Evolutionary conservation across 768 basidiomycete genomes (phyloP).

Genomic region (Serendipita vermifera): DNA sequence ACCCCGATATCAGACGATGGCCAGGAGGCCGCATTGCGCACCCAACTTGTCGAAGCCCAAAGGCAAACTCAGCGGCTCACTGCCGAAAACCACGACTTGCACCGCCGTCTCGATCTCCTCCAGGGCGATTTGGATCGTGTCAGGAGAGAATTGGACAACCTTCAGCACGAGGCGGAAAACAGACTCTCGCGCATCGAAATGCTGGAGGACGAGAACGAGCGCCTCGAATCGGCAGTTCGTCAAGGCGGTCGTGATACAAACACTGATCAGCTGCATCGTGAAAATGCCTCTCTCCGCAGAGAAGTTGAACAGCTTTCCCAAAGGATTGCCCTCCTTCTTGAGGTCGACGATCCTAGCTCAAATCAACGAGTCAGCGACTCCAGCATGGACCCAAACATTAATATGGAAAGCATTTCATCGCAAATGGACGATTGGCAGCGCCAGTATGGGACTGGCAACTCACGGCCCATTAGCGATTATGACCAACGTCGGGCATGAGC

Average conservation of each 20-base stretch:
- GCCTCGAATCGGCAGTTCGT: constrained; percentile 60
- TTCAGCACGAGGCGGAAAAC: constrained; percentile 70
- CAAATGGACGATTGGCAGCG: constrained; percentile 81
- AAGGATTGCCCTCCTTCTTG: constrained; percentile 78
- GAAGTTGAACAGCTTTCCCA: constrained; percentile 86
- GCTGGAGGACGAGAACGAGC: constrained; percentile 66
- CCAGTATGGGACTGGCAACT: constrained; percentile 59
- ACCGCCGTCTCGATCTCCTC: constrained; percentile 53
- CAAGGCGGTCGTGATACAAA: constrained; percentile 64
- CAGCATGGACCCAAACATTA: constrained; percentile 68
- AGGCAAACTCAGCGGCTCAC: constrained; percentile 59
- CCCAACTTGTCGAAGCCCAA: constrained; percentile 65
- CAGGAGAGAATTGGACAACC: constrained; percentile 53
- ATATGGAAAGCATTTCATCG: constrained; percentile 64
- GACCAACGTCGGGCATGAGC: constrained; percentile 37
- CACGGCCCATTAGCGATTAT: constrained; percentile 46
- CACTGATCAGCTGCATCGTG: constrained; percentile 67
- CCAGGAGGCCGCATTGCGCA: constrained; percentile 42
- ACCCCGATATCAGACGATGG: constrained; percentile 69
- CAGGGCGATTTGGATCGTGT: constrained; percentile 63
- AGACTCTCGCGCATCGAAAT: constrained; percentile 64
- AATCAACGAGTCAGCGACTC: constrained; percentile 57
- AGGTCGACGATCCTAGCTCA: constrained; percentile 47
- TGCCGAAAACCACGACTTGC: constrained; percentile 64
- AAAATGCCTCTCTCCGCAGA: constrained; percentile 63